Conservation (phyloP, 768 basidiomycete genomes). For the Filobasidium floriforme region DNA sequence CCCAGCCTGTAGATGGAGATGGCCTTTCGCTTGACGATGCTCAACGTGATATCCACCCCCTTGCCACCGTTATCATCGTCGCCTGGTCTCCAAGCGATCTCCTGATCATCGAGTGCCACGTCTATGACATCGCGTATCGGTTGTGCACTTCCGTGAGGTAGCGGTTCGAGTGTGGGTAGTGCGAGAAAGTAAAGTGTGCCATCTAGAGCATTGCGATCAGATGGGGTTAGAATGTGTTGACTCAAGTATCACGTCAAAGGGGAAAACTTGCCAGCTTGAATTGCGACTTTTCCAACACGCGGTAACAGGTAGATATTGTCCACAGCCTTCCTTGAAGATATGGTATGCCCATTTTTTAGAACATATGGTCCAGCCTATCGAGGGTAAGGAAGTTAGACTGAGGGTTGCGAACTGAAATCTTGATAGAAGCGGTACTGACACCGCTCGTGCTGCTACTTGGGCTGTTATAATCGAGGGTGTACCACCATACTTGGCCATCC, state of each 20-base stretch:
- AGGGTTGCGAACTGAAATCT: not conserved
- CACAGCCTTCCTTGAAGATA: constrained; percentile 63
- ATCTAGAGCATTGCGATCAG: constrained; percentile 32
- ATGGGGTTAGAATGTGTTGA: constrained; percentile 50
- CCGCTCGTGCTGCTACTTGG: constrained; percentile 6
- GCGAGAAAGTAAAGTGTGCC: constrained; percentile 64
- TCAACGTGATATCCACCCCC: constrained; percentile 38
- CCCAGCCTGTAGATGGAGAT: constrained; percentile 45
- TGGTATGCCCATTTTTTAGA: constrained; percentile 60
- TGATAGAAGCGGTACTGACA: constrained; percentile 20
- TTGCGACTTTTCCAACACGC: constrained; percentile 62
- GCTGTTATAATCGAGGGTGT: constrained; percentile 54
- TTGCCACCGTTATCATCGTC: constrained; percentile 20
- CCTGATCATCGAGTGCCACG: constrained; percentile 70
- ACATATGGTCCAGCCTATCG: constrained; percentile 54
- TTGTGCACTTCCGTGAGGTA: constrained; percentile 56
- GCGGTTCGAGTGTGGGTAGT: constrained; percentile 69
- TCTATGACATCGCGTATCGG: constrained; percentile 72
- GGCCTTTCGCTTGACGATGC: constrained; percentile 41
- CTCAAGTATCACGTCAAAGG: not conserved
- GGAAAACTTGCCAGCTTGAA: constrained; percentile 60
- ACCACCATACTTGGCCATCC: constrained; percentile 76
- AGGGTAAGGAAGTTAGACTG: constrained; percentile 22
- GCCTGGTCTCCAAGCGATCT: constrained; percentile 45
- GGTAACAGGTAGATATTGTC: constrained; percentile 75